Conservation (phyloP, 2,329 filamentous ascomycete genomes). For the Aphanocladium album region DNA sequence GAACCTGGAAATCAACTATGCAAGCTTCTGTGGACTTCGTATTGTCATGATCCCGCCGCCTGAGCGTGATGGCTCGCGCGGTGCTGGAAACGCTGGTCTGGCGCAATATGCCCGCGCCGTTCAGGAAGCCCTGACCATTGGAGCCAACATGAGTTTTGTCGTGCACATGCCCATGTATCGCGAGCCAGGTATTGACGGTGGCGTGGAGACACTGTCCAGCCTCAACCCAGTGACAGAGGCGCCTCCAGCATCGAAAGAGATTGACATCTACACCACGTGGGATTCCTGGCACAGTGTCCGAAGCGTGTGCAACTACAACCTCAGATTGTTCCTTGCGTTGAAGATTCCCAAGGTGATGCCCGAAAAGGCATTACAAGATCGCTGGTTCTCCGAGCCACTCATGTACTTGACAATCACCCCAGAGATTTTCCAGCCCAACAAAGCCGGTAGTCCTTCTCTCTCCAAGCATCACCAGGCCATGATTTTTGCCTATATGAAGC, state of each 20-base stretch:
- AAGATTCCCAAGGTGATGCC: slow-evolving; percentile 55
- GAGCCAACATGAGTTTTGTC: slow-evolving; percentile 71
- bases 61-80: slow-evolving; percentile 53
- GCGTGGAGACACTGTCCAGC: slow-evolving; percentile 47
- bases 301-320: slow-evolving; percentile 77
- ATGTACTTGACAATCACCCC: slow-evolving; percentile 54
- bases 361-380: slow-evolving; percentile 54
- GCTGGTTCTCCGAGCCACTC: slow-evolving; percentile 66
- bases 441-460: slow-evolving; percentile 56
- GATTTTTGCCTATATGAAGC: slow-evolving; percentile 58
- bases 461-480: slow-evolving; percentile 56
- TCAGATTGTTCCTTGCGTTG: slow-evolving; percentile 67
- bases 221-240: slow-evolving; percentile 29
- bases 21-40: slow-evolving; percentile 86
- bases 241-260: slow-evolving; percentile 22
- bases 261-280: slow-evolving; percentile 75
- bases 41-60: slow-evolving; percentile 82
- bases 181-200: slow-evolving; percentile 55
- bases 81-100: slow-evolving; percentile 46
- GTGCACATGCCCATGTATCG: slow-evolving; percentile 82
- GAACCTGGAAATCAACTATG: slow-evolving; percentile 87
- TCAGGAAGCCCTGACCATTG: slow-evolving; percentile 70
- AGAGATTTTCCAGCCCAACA: slow-evolving; percentile 55
- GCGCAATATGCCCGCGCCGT: slow-evolving; percentile 79
- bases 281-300: slow-evolving; percentile 90